Percentiles rank a stretch among this genome's conserved stretches.
phyloP scores from a whole-genome alignment of 2,329 filamentous ascomycete species.

The Amesomyces nigricolor region DNA sequence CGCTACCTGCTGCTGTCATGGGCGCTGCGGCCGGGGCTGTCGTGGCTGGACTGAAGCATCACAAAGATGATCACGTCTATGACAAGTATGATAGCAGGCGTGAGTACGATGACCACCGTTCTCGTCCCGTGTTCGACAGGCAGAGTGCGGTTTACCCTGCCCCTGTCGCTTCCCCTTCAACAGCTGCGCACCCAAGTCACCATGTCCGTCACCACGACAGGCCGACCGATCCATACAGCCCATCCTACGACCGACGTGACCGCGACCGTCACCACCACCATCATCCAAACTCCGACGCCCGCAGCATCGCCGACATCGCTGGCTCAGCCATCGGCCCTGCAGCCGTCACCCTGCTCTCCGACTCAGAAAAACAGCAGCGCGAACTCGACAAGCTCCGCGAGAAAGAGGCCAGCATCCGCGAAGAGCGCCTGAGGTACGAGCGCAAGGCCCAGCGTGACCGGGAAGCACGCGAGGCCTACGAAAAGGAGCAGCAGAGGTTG shows the following conservation, averaged over 20 bases:
- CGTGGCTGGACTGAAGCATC: constrained; percentile 2
- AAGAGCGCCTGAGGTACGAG: constrained; percentile 22
- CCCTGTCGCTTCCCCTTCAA: background rate
- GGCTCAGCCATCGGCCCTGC: constrained; percentile 42
- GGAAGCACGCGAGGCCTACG: constrained; percentile 22
- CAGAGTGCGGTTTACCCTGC: background rate
- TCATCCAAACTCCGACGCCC: constrained; percentile 35
- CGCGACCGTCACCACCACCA: constrained; percentile 17
- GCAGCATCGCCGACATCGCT: constrained; percentile 40
- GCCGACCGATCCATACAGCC: constrained; percentile 5
- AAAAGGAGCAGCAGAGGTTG: constrained; percentile 21
- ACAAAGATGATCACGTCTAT: background rate
- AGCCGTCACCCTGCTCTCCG: constrained; percentile 24
- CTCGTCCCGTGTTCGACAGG: constrained; percentile 5
- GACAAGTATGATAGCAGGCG: constrained; percentile 10
- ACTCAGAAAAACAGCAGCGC: constrained; percentile 30
- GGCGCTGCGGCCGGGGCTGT: constrained; percentile 10
- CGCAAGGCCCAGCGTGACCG: constrained; percentile 24
- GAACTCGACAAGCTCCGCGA: constrained; percentile 21
- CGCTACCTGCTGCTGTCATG: constrained; percentile 14
- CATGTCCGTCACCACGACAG: background rate
- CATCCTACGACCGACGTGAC: background rate
- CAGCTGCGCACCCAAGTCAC: background rate
- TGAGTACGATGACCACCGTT: constrained; percentile 9
- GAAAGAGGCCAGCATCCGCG: constrained; percentile 11